Conservation (phyloP, 257 asterid species). For the Solanum infundibuliforme region DNA sequence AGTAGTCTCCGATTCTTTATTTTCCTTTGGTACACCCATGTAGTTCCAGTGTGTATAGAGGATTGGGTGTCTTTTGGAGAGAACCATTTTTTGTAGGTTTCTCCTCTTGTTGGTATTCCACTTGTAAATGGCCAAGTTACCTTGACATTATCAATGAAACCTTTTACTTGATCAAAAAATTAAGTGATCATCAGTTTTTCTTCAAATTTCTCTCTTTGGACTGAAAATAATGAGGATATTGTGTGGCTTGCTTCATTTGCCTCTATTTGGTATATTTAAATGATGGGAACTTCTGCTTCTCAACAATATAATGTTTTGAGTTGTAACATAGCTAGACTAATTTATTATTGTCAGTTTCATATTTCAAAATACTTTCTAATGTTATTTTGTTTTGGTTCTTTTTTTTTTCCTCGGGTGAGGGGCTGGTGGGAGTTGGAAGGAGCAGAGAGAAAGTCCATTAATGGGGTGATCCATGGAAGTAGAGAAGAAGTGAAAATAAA, state of each 20-base stretch:
- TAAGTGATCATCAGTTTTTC: neutral
- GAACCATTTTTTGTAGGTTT: neutral
- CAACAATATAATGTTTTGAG: neutral
- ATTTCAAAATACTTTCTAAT: neutral
- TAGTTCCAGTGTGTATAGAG: neutral
- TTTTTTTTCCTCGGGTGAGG: no score
- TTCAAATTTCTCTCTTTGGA: neutral
- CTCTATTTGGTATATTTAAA: neutral
- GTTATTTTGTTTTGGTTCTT: neutral
- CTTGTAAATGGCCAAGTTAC: neutral
- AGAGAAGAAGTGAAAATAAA: neutral
- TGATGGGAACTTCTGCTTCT: neutral
- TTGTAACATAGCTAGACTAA: neutral
- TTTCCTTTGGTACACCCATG: neutral
- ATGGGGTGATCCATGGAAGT: neutral
- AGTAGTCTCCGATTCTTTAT: neutral
- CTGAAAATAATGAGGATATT: neutral
- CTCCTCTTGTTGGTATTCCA: neutral
- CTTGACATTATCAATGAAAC: neutral
- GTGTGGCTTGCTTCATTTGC: neutral
- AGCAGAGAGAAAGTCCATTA: neutral
- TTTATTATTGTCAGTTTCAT: neutral
- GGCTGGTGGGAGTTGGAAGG: neutral
- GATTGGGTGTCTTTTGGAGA: neutral
- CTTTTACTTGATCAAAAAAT: neutral